Evolutionary conservation across 2,329 filamentous ascomycete species (phyloP), one percentile per base, ranked within the genome.

Genomic region (Exophiala sp.): DNA sequence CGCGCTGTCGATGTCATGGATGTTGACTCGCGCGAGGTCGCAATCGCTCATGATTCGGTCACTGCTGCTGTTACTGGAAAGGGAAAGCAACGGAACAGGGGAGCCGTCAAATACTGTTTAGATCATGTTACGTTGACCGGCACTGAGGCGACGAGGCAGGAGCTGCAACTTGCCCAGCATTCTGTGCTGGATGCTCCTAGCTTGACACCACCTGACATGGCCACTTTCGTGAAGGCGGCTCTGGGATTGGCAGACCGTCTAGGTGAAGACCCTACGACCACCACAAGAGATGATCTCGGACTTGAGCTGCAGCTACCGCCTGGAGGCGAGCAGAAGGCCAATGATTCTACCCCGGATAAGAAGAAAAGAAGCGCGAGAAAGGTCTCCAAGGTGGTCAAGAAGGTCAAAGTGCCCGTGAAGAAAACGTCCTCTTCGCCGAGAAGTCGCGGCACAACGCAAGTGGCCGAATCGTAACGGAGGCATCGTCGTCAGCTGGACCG

Each of bases 111-210:
- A 6, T 37, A 50, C 14, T 50, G 53, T 35, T 40, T 56, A 10
- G 53, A 56, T 16, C 44, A 54, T 32, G 21, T 57, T 22, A 57
- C 51, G 18, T 42, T 54, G 22, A 53, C 47, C 10, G 54, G 53
- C 34, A 27, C 53, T 2, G 44, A 45, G 13, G 27, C 29, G 24
- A 50, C 46, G 9, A 47, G 47, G 29, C 53, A 56, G 40, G 50
- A 53, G 32, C 46, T 56, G 21, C 46, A 43, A 13, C 46, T 56
- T 22, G 43, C 50, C 3, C 24, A 48, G 21, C 39, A 24, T 16
- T 43, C 53, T 11, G 13, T 48, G 21, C 35, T 56, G 18, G 23
- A 37, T 18, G n/a, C 50, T n/a, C 53, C 53, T 13, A 23, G 14
- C 2, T 24, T 45, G 7, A 27, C 23, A 19, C 16, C 37, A 14